These are phyloP conservation scores for Gossypium trilobum DNA, from an alignment of 441 rosid genomes.

Conservation along the genomic window DNA sequence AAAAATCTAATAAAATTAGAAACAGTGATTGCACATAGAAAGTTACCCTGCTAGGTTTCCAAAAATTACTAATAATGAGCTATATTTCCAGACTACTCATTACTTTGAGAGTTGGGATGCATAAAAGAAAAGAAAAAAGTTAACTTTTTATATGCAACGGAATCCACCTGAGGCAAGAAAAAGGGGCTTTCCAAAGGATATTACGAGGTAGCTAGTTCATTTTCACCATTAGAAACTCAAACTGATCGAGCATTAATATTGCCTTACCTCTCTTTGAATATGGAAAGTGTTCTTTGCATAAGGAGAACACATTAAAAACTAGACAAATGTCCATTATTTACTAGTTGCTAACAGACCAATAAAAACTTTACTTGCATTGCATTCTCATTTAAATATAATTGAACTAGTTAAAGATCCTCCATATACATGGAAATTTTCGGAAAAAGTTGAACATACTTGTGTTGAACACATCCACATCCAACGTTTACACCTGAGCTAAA, in stretches of 20 bases:
- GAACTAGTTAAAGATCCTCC: neutral
- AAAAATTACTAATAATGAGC: neutral
- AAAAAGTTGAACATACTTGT: neutral
- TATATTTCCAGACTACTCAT: conserved; percentile 1
- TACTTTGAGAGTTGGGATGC: neutral
- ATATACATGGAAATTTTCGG: neutral
- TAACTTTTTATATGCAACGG: neutral
- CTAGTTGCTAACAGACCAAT: neutral
- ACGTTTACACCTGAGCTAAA: neutral
- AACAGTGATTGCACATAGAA: neutral
- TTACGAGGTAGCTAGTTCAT: neutral
- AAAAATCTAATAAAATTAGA: neutral
- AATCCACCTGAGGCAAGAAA: neutral
- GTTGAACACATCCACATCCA: neutral
- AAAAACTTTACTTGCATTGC: neutral
- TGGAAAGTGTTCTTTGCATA: neutral
- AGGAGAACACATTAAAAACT: neutral
- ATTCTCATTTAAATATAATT: neutral
- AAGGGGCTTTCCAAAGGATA: neutral
- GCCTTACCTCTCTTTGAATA: neutral
- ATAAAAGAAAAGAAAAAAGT: neutral
- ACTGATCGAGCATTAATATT: neutral
- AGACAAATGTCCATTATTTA: neutral
- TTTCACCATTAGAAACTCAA: neutral
- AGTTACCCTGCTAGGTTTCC: neutral